Evolutionary conservation across 768 basidiomycete genomes (phyloP).

Genomic region (Mrakia frigida): DNA sequence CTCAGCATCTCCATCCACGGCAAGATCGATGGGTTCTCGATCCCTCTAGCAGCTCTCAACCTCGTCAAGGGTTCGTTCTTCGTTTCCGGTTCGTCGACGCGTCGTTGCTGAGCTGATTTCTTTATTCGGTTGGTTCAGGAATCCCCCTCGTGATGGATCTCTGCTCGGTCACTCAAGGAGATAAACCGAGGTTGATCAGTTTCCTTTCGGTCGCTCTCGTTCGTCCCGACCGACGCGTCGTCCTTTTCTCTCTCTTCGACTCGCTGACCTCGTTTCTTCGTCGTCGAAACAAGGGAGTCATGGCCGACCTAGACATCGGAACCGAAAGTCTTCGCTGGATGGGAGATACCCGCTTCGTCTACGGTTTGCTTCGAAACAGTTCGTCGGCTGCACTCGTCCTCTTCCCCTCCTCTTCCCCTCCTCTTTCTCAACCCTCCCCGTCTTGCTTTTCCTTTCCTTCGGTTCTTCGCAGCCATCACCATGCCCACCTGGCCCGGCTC

Average conservation of each 20-base stretch:
- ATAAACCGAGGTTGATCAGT: background rate
- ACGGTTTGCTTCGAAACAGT: slow-evolving; percentile 40
- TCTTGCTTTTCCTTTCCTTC: background rate
- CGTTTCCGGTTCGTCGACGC: background rate
- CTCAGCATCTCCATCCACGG: background rate
- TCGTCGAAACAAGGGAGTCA: background rate
- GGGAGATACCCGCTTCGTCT: slow-evolving; percentile 43
- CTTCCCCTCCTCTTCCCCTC: background rate
- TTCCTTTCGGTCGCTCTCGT: background rate
- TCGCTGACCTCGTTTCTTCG: too few species aligned
- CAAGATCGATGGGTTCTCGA: background rate
- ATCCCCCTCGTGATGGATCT: background rate
- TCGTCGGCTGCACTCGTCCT: background rate
- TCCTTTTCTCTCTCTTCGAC: too few species aligned
- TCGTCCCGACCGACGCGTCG: too few species aligned
- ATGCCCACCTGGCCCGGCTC: slow-evolving; percentile 6
- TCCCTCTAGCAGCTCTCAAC: background rate
- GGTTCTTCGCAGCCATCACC: background rate
- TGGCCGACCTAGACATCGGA: background rate
- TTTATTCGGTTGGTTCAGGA: background rate
- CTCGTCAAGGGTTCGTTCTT: background rate
- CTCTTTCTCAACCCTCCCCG: background rate
- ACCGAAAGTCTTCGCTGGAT: slow-evolving; percentile 22
- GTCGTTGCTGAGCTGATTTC: background rate
- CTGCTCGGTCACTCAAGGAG: background rate